Evolutionary conservation across 2,329 filamentous ascomycete genomes (phyloP).

Genomic region (Periconia macrospinosa): DNA sequence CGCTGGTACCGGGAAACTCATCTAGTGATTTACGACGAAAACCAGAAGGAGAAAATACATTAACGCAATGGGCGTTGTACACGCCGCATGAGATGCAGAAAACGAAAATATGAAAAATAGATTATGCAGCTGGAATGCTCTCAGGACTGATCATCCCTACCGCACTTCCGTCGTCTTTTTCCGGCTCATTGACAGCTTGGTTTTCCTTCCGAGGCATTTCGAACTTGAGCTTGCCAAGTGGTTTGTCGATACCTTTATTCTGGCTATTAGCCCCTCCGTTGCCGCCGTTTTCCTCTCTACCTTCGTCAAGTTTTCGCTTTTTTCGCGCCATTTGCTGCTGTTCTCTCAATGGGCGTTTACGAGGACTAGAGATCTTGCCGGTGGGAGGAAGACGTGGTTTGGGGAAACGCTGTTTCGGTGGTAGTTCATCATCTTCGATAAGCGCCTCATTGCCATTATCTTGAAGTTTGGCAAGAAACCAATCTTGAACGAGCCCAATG

Average conservation of each 20-base stretch:
- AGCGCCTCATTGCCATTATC: slow-evolving; percentile 81
- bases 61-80: not conserved
- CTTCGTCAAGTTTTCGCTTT: slow-evolving; percentile 70
- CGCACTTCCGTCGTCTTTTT: slow-evolving; percentile 67
- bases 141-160: slow-evolving; percentile 83
- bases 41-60: not conserved
- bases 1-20: not conserved
- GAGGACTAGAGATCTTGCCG: slow-evolving; percentile 83
- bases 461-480: slow-evolving; percentile 87
- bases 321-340: slow-evolving; percentile 84
- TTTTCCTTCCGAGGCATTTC: slow-evolving; percentile 61
- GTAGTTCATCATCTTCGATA: slow-evolving; percentile 92
- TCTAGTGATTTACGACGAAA: slow-evolving; percentile 2
- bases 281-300: slow-evolving; percentile 40
- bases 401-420: slow-evolving; percentile 79
- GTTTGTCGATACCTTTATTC: slow-evolving; percentile 53
- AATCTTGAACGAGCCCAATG: slow-evolving; percentile 86
- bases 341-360: slow-evolving; percentile 80
- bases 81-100: not conserved
- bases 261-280: slow-evolving; percentile 20
- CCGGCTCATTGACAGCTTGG: slow-evolving; percentile 61
- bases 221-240: slow-evolving; percentile 55
- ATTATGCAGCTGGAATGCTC: slow-evolving; percentile 56
- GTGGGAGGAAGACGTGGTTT: slow-evolving; percentile 67
- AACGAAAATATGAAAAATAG: not conserved